Evolutionary conservation across 2,329 filamentous ascomycete genomes (phyloP).

Genomic region (Ophiocordyceps australis): DNA sequence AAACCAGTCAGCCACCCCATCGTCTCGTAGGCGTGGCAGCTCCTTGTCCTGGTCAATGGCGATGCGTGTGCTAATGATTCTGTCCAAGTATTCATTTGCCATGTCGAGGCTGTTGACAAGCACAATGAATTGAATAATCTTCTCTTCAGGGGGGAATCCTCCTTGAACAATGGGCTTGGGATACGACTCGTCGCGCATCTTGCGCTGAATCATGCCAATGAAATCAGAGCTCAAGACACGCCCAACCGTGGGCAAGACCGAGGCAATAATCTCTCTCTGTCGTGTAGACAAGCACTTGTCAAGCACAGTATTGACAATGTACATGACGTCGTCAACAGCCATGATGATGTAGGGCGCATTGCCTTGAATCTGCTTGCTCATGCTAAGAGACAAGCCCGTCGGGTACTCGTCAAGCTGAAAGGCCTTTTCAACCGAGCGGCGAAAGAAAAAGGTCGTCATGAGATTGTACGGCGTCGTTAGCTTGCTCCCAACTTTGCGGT

Average conservation of each 20-base stretch:
- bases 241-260: conserved; percentile 60
- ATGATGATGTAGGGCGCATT: conserved; percentile 86
- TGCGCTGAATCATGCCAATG: conserved; percentile 89
- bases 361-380: conserved; percentile 50
- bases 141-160: conserved; percentile 70
- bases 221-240: conserved; percentile 79
- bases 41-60: conserved; percentile 19
- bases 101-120: conserved; percentile 93
- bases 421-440: conserved; percentile 88
- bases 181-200: conserved; percentile 93
- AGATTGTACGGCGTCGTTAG: conserved; percentile 69
- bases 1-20: conserved; percentile 46
- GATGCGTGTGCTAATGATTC: conserved; percentile 61
- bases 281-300: conserved; percentile 76
- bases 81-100: conserved; percentile 73
- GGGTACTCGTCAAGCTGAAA: conserved; percentile 93
- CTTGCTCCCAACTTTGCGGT: conserved; percentile 57
- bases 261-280: conserved; percentile 59
- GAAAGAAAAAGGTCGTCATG: conserved; percentile 94
- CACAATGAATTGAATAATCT: conserved; percentile 76
- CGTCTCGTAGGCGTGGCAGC: conserved; percentile 16
- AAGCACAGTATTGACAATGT: conserved; percentile 86
- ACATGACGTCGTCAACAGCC: conserved; percentile 97
- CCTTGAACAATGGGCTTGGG: conserved; percentile 65
- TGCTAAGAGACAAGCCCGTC: conserved; percentile 56